Evolutionary conservation across 805 yeast genomes (phyloP).

Genomic region (Candida verbasci): DNA sequence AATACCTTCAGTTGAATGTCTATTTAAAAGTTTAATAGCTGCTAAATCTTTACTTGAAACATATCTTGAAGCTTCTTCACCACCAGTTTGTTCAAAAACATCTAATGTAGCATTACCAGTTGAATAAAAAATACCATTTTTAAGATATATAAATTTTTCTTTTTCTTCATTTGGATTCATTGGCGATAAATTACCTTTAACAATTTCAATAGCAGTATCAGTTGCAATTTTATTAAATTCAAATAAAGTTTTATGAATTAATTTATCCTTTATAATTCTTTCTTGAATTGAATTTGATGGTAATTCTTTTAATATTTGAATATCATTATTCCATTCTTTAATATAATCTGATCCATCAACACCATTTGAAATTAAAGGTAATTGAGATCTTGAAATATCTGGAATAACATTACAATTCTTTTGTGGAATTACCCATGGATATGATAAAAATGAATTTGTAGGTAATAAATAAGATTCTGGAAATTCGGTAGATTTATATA

Average conservation of each 20-base stretch:
- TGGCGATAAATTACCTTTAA: constrained; percentile 69
- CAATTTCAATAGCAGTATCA: constrained; percentile 72
- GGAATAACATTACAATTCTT: constrained; percentile 25
- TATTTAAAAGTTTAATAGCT: constrained; percentile 65
- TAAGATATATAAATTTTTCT: constrained; percentile 62
- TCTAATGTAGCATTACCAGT: constrained; percentile 64
- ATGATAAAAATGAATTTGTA: constrained; percentile 52
- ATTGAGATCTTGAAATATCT: constrained; percentile 61
- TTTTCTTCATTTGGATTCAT: constrained; percentile 74
- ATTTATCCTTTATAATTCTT: constrained; percentile 69
- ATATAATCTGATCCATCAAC: constrained; percentile 53
- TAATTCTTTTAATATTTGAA: constrained; percentile 75
- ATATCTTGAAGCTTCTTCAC: constrained; percentile 80
- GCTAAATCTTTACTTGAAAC: constrained; percentile 75
- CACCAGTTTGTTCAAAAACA: constrained; percentile 62
- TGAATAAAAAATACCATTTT: constrained; percentile 85
- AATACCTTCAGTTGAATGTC: constrained; percentile 58
- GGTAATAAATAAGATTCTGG: constrained; percentile 61
- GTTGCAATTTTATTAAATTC: constrained; percentile 77
- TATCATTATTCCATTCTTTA: constrained; percentile 89
- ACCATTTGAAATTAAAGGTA: constrained; percentile 49
- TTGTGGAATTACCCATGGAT: constrained; percentile 71
- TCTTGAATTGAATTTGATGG: constrained; percentile 56
- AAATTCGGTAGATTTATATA: constrained; percentile 35
- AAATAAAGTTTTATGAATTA: constrained; percentile 63